Evolutionary conservation across 169 alveolate genomes (phyloP).

Genomic region (Blepharisma undulans): DNA sequence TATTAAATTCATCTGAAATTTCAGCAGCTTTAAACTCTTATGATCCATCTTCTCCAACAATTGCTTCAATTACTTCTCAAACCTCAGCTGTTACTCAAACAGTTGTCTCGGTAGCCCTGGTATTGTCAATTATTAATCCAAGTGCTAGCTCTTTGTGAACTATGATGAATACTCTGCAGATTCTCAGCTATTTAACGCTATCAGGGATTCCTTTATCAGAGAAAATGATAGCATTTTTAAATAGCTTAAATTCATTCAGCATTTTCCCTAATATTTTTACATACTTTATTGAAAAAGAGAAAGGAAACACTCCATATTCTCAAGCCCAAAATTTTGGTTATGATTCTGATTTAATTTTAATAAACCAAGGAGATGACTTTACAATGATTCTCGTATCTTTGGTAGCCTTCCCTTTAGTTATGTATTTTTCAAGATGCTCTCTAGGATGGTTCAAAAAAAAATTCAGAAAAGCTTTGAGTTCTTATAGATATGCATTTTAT

Average conservation of each 20-base stretch:
- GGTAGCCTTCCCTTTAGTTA: background rate
- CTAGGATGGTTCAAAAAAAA: background rate
- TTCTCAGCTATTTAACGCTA: background rate
- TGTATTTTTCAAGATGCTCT: background rate
- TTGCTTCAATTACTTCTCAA: background rate
- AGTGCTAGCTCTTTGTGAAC: background rate
- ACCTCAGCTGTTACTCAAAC: background rate
- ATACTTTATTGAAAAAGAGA: background rate
- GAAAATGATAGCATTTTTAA: background rate
- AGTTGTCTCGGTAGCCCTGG: background rate
- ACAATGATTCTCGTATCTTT: background rate
- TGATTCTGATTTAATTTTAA: background rate
- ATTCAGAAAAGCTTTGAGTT: background rate
- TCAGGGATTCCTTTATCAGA: background rate
- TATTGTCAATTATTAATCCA: slow-evolving; percentile 4
- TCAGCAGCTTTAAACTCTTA: background rate
- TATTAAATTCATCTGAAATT: background rate
- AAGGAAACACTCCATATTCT: background rate
- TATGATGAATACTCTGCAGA: slow-evolving; percentile 24
- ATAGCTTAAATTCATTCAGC: background rate
- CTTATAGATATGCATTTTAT: background rate
- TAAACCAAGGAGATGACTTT: background rate
- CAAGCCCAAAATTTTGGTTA: background rate
- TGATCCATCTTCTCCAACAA: background rate
- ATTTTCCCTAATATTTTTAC: slow-evolving; percentile 6